These are phyloP conservation scores for Arthroderma uncinatum DNA, from an alignment of 2,329 filamentous ascomycete genomes.

Conservation along the genomic window DNA sequence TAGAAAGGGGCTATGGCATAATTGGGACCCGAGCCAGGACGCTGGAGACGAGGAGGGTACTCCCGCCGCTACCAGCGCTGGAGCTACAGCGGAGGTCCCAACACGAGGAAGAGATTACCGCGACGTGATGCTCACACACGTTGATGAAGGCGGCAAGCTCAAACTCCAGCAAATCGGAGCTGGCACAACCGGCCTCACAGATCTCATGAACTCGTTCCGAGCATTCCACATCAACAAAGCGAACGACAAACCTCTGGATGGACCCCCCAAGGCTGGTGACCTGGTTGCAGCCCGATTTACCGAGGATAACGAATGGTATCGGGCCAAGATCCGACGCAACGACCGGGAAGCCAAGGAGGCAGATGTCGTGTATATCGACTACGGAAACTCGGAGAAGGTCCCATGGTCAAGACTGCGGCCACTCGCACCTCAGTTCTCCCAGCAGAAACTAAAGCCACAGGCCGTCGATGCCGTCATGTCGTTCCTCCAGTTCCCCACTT, in stretches of 20 bases:
- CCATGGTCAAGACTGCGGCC: conserved; percentile 74
- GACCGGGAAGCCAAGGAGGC: conserved; percentile 80
- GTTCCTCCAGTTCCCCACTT: conserved; percentile 76
- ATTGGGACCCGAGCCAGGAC: conserved; percentile 87
- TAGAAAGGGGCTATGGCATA: conserved; percentile 79
- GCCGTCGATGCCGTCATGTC: conserved; percentile 78
- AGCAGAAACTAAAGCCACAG: conserved; percentile 73
- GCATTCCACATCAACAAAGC: conserved; percentile 77
- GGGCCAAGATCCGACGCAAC: conserved; percentile 79
- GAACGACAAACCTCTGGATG: conserved; percentile 62
- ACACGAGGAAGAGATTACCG: conserved; percentile 76
- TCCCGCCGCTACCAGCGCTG: conserved; percentile 37
- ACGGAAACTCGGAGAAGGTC: conserved; percentile 83
- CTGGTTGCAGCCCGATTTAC: conserved; percentile 85
- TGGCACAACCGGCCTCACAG: conserved; percentile 72
- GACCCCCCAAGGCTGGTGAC: conserved; percentile 80
- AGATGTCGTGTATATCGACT: conserved; percentile 91
- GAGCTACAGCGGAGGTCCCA: conserved; percentile 44
- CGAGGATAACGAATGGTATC: conserved; percentile 87
- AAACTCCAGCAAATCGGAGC: conserved; percentile 87
- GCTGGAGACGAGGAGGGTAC: conserved; percentile 48
- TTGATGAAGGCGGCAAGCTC: conserved; percentile 68
- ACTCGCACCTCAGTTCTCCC: conserved; percentile 66
- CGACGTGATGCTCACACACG: conserved; percentile 82
- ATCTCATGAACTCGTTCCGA: conserved; percentile 82